Evolutionary conservation across 2,329 filamentous ascomycete species (phyloP).

Genomic region (Hypoxylon sp.): DNA sequence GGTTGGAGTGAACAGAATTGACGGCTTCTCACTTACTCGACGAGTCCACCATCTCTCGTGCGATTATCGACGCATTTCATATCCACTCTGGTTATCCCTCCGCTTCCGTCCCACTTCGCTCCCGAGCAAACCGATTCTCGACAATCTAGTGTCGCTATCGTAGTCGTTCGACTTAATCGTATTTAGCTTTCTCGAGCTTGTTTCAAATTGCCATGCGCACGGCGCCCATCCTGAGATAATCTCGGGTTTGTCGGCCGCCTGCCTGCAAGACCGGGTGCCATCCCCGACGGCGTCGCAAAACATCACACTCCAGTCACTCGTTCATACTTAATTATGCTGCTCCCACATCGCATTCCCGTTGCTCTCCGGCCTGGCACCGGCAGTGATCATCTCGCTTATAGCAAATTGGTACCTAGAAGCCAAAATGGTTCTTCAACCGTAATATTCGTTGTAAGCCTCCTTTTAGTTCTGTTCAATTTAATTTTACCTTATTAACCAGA

Average conservation of each 20-base stretch:
- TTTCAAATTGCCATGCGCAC: conserved; percentile 37
- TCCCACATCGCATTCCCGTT: conserved; percentile 49
- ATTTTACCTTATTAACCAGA: conserved; percentile 11
- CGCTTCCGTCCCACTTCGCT: conserved; percentile 15
- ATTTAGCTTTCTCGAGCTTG: conserved; percentile 10
- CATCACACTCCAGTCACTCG: conserved; percentile 44
- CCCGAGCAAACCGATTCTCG: conserved; percentile 16
- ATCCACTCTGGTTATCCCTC: conserved; percentile 13
- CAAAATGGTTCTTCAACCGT: conserved; percentile 27
- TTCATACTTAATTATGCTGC: conserved; percentile 44
- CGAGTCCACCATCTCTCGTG: conserved; percentile 15
- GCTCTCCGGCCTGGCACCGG: conserved; percentile 34
- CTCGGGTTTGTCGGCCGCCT: conserved; percentile 36
- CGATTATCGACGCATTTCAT: conserved; percentile 15
- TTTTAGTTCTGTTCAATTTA: neutral
- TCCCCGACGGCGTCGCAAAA: conserved; percentile 25
- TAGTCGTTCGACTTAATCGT: neutral
- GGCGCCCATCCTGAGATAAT: conserved; percentile 32
- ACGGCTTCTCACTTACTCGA: conserved; percentile 7
- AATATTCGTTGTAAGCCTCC: conserved; percentile 40
- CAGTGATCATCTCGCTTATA: conserved; percentile 3
- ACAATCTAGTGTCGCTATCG: conserved; percentile 10
- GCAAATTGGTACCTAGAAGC: conserved; percentile 25
- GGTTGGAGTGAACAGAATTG: conserved; percentile 10
- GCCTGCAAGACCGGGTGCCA: conserved; percentile 30